These are phyloP conservation scores for Ustilago vetiveriae DNA, from an alignment of 1,284 basidiomycete genomes.

Conservation along the genomic window DNA sequence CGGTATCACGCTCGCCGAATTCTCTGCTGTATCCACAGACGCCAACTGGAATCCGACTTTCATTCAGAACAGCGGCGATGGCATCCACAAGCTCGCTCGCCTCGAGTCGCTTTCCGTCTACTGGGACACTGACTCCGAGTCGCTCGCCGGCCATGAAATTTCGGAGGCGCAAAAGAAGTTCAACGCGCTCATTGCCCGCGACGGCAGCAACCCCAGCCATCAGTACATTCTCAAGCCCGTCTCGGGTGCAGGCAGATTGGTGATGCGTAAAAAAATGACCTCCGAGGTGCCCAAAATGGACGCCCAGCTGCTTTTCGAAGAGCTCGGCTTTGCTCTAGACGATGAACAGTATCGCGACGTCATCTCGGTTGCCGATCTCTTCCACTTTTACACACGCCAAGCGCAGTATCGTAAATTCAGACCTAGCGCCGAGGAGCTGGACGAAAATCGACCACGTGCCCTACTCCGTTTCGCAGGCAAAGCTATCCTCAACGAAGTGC, in stretches of 20 bases:
- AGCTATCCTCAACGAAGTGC: slow-evolving; percentile 86
- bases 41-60: slow-evolving; percentile 92
- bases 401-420: slow-evolving; percentile 76
- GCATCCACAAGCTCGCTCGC: slow-evolving; percentile 91
- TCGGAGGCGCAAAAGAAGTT: slow-evolving; percentile 81
- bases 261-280: slow-evolving; percentile 78
- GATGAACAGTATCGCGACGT: slow-evolving; percentile 94
- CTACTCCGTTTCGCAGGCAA: slow-evolving; percentile 82
- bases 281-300: slow-evolving; percentile 82
- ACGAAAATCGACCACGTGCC: slow-evolving; percentile 76
- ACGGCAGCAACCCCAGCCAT: slow-evolving; percentile 70
- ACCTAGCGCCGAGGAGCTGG: slow-evolving; percentile 75
- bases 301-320: slow-evolving; percentile 87
- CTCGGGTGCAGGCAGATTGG: slow-evolving; percentile 88
- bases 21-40: slow-evolving; percentile 93
- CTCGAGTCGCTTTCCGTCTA: slow-evolving; percentile 90
- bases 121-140: slow-evolving; percentile 91
- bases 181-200: slow-evolving; percentile 73
- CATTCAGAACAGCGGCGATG: slow-evolving; percentile 86
- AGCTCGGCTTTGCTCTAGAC: slow-evolving; percentile 92
- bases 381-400: slow-evolving; percentile 92
- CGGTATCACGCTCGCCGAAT: slow-evolving; percentile 89
- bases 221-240: slow-evolving; percentile 97
- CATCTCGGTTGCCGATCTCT: slow-evolving; percentile 94
- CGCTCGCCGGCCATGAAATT: slow-evolving; percentile 75